phyloP scores from a whole-genome alignment of 257 asterid genomes.

The Salvia rosmarinus region DNA sequence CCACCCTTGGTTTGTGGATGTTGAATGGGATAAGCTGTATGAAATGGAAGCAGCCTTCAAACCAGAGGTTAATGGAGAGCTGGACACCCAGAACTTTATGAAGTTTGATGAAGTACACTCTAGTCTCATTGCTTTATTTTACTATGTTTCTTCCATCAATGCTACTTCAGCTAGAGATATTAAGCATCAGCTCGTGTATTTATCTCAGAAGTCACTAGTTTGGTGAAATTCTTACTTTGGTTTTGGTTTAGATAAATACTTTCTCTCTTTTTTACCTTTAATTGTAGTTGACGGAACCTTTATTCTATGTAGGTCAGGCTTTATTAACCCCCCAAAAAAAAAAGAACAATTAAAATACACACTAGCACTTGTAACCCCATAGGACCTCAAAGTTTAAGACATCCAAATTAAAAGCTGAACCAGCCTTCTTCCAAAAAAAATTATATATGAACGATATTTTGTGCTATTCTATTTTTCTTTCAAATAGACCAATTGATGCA shows the following conservation, averaged over 20 bases:
- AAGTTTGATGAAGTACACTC: constrained; percentile 85
- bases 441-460: neutral
- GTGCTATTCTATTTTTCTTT: neutral
- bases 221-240: neutral
- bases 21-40: constrained; percentile 85
- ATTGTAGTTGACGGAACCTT: neutral
- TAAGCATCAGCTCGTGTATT: constrained; percentile 10
- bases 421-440: neutral
- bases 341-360: no score
- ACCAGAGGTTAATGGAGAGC: constrained; percentile 92
- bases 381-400: constrained; percentile 1
- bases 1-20: constrained; percentile 89
- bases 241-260: neutral
- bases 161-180: neutral
- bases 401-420: neutral
- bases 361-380: neutral
- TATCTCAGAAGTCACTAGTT: constrained; percentile 1
- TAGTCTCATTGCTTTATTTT: constrained; percentile 18
- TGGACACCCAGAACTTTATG: constrained; percentile 96
- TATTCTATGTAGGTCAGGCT: neutral
- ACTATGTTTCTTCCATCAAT: neutral
- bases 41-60: constrained; percentile 97
- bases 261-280: neutral
- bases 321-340: neutral
- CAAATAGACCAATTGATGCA: constrained; percentile 34